These are phyloP conservation scores for Trapa incisa DNA, from an alignment of 345 rosid genomes.

Conservation along the genomic window DNA sequence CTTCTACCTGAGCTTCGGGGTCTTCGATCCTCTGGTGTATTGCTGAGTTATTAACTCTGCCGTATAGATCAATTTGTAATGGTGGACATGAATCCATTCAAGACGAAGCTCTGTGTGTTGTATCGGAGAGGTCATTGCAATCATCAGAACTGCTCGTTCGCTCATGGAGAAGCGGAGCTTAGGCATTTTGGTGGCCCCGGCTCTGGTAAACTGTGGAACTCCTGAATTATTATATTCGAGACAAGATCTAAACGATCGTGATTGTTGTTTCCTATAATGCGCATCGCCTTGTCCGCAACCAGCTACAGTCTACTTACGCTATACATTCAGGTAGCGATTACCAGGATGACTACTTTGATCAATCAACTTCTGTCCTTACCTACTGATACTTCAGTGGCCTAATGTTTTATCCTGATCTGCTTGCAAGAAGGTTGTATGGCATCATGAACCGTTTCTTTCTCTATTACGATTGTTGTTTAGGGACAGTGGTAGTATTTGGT, in stretches of 20 bases:
- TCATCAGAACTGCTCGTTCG: slow-evolving; percentile 65
- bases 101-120: slow-evolving; percentile 60
- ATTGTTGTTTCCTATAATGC: no score
- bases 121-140: slow-evolving; percentile 59
- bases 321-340: neutral
- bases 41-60: neutral
- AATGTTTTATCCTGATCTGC: neutral
- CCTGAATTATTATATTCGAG: neutral
- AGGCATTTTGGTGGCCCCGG: slow-evolving; percentile 38
- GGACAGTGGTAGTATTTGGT: neutral
- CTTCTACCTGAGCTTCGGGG: neutral
- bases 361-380: neutral
- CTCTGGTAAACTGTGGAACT: slow-evolving; percentile 32
- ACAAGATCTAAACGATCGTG: neutral
- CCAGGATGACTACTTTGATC: neutral
- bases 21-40: neutral
- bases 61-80: slow-evolving; percentile 14
- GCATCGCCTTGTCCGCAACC: no score
- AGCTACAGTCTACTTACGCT: neutral
- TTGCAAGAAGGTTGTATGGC: slow-evolving; percentile 4
- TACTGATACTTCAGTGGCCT: neutral
- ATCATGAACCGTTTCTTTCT: slow-evolving; percentile 1
- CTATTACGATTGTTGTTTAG: neutral
- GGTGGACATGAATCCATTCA: slow-evolving; percentile 70
- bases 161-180: slow-evolving; percentile 86